Percentiles rank a stretch among this genome's conserved stretches.
These are phyloP conservation scores for Laguncularia racemosa DNA, from an alignment of 345 rosid genomes.

Conservation along the genomic window DNA sequence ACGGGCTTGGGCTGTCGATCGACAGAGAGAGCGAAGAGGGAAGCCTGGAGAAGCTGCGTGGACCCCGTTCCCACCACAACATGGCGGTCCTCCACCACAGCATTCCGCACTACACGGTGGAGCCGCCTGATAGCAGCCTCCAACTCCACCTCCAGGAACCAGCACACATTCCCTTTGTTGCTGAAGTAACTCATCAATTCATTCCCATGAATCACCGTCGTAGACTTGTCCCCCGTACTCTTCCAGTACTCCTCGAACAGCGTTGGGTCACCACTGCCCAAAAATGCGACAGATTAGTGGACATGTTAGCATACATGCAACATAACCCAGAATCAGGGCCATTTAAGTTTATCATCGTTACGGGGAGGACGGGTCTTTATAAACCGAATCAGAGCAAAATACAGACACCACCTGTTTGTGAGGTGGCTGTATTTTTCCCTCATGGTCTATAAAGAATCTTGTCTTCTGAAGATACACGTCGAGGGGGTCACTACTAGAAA, in stretches of 20 bases:
- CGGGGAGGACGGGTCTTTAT: too few species aligned
- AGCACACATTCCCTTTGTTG: conserved; percentile 43
- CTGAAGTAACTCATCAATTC: conserved; percentile 88
- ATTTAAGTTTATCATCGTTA: too few species aligned
- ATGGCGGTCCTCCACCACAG: conserved; percentile 34
- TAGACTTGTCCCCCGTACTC: conserved; percentile 50
- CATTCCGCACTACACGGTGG: conserved; percentile 61
- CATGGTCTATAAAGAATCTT: too few species aligned
- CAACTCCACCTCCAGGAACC: conserved; percentile 70
- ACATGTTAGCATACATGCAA: background rate
- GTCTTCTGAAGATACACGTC: too few species aligned
- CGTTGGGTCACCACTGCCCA: conserved; percentile 83
- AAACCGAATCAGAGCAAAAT: too few species aligned
- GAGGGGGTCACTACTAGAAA: too few species aligned
- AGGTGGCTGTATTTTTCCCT: too few species aligned
- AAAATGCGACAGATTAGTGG: background rate
- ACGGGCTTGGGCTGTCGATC: conserved; percentile 30
- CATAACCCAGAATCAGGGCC: too few species aligned
- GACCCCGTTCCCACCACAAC: conserved; percentile 88
- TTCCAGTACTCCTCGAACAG: conserved; percentile 70
- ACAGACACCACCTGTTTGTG: too few species aligned
- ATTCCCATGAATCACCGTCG: conserved; percentile 47
- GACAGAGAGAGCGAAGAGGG: conserved; percentile 61
- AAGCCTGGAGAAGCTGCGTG: conserved; percentile 69
- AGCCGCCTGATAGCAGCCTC: conserved; percentile 51